phyloP scores from a whole-genome alignment of 257 asterid species.

The Nicotiana tomentosiformis region DNA sequence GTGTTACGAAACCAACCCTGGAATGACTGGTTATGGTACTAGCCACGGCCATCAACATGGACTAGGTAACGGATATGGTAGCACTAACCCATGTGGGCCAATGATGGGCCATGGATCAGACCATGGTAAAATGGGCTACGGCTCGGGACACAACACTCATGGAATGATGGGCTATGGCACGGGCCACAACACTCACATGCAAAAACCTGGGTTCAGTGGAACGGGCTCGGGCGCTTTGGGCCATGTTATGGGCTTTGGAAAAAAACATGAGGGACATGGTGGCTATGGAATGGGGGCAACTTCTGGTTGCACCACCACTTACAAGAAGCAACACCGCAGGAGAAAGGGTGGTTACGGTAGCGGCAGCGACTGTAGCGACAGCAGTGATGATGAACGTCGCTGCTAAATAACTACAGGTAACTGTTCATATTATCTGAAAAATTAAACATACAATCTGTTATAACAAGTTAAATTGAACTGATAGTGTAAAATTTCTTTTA shows the following conservation, averaged over 20 bases:
- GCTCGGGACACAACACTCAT: not conserved
- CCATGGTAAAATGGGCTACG: not conserved
- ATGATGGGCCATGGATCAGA: not conserved
- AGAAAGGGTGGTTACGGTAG: not conserved
- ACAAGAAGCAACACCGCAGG: not conserved
- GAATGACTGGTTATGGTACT: not conserved
- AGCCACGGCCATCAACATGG: not conserved
- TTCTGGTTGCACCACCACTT: not conserved
- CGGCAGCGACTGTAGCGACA: not conserved
- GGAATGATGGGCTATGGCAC: not conserved
- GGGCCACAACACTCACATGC: not conserved
- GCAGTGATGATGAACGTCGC: not conserved
- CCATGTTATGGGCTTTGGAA: conserved; percentile 8
- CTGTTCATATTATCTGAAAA: not conserved
- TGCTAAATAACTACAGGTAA: not conserved
- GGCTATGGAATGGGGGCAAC: not conserved
- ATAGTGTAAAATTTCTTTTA: not conserved
- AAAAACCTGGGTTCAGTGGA: not conserved
- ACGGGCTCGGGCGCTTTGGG: not conserved
- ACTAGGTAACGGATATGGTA: not conserved
- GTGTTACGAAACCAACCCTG: not conserved
- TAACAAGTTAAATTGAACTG: not conserved
- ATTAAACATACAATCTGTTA: not conserved
- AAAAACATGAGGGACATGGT: not conserved
- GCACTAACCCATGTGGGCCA: not conserved